Percentiles rank a stretch among this genome's conserved stretches.
Evolutionary conservation across 495 filamentous ascomycete species (phyloP).

Genomic region (Aspergillus nanangensis): DNA sequence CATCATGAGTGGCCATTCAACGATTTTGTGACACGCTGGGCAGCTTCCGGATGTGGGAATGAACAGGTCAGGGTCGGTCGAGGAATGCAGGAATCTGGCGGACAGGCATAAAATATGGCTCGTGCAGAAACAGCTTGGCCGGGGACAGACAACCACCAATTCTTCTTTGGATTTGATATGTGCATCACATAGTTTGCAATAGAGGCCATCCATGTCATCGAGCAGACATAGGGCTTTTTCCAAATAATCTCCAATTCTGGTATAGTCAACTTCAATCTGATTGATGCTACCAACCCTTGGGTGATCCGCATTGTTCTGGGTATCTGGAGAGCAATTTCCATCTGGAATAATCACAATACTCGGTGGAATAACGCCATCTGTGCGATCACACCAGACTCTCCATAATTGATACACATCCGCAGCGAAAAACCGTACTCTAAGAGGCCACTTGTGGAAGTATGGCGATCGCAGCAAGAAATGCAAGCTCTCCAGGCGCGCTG

Average conservation of each 20-base stretch:
- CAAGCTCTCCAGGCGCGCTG: slow-evolving; percentile 65
- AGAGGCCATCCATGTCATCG: slow-evolving; percentile 49
- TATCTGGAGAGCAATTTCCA: slow-evolving; percentile 19
- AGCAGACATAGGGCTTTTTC: slow-evolving; percentile 66
- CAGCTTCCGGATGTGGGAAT: slow-evolving; percentile 70
- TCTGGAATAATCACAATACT: slow-evolving; percentile 56
- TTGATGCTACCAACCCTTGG: slow-evolving; percentile 33
- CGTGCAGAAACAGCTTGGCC: slow-evolving; percentile 56
- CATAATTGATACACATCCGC: slow-evolving; percentile 64
- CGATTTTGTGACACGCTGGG: slow-evolving; percentile 58
- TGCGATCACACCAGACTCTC: slow-evolving; percentile 54
- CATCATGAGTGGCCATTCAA: slow-evolving; percentile 74
- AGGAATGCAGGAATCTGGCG: slow-evolving; percentile 50
- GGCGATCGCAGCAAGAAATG: slow-evolving; percentile 72
- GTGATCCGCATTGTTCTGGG: slow-evolving; percentile 1
- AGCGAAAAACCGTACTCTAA: slow-evolving; percentile 75
- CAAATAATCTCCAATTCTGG: slow-evolving; percentile 58
- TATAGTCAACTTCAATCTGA: slow-evolving; percentile 63
- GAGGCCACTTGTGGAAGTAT: slow-evolving; percentile 77
- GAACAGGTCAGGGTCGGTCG: slow-evolving; percentile 39
- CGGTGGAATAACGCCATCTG: slow-evolving; percentile 39
- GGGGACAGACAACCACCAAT: slow-evolving; percentile 66
- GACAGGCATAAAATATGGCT: slow-evolving; percentile 80
- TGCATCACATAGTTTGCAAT: slow-evolving; percentile 61
- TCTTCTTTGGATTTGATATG: slow-evolving; percentile 42